These are phyloP conservation scores for Sugiyamaella xylanicola DNA, from an alignment of 1,139 yeast genomes.

Conservation along the genomic window DNA sequence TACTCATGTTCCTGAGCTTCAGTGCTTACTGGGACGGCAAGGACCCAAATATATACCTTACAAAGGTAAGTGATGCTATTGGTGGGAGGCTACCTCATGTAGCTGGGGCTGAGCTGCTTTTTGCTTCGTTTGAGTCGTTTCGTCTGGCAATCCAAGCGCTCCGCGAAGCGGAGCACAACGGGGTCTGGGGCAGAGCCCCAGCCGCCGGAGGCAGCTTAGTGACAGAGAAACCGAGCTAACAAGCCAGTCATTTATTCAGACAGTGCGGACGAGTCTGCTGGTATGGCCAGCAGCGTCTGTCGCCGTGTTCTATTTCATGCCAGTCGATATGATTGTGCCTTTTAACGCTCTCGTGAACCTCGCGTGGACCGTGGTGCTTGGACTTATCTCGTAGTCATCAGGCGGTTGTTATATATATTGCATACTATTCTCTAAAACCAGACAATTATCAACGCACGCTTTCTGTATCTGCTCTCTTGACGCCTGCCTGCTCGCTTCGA, in stretches of 20 bases:
- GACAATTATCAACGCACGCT: too few relatives aligned
- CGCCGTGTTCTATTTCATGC: constrained; percentile 39
- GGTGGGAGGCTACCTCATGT: too few relatives aligned
- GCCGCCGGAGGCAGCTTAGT: too few relatives aligned
- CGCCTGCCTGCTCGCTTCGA: too few relatives aligned
- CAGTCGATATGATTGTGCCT: constrained; percentile 39
- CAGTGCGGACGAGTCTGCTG: constrained; percentile 39
- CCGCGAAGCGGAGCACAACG: too few relatives aligned
- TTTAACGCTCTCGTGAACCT: constrained; percentile 41
- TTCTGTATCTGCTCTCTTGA: too few relatives aligned
- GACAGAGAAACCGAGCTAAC: neutral
- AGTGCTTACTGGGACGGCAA: constrained; percentile 44
- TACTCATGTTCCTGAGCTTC: constrained; percentile 39
- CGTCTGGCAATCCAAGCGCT: too few relatives aligned
- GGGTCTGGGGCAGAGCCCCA: too few relatives aligned
- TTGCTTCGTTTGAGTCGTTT: too few relatives aligned
- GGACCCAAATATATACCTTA: constrained; percentile 39
- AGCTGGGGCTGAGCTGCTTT: too few relatives aligned
- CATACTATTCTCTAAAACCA: neutral
- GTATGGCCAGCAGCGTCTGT: constrained; percentile 45
- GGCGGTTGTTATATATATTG: neutral
- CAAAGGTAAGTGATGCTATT: constrained; percentile 34
- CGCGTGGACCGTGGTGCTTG: constrained; percentile 43
- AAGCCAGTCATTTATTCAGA: constrained; percentile 30
- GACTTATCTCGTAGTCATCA: constrained; percentile 29